Percentiles rank a stretch among this genome's conserved stretches.
These are phyloP conservation scores for Leishmania major DNA, from an alignment of 208 protist genomes.

Conservation along the genomic window DNA sequence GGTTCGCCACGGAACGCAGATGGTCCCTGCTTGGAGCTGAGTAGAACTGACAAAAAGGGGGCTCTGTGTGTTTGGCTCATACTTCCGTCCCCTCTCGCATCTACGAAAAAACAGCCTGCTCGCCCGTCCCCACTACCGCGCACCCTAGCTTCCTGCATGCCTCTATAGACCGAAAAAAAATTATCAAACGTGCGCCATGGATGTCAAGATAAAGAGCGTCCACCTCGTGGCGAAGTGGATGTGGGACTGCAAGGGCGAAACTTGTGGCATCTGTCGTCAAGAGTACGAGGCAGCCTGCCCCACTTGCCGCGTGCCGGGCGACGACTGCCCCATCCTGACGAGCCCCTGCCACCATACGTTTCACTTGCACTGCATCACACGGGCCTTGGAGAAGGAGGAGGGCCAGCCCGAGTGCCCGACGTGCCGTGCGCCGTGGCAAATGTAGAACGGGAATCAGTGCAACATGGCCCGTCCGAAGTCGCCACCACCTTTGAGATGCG, in stretches of 20 bases:
- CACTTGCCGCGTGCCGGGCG: constrained; percentile 80
- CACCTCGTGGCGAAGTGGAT: constrained; percentile 87
- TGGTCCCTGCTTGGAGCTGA: background rate
- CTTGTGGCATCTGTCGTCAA: constrained; percentile 88
- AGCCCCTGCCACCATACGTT: constrained; percentile 98
- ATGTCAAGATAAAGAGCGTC: constrained; percentile 75
- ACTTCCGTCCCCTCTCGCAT: background rate
- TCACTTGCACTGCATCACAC: constrained; percentile 99
- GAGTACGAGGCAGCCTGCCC: constrained; percentile 88
- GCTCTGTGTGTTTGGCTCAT: background rate
- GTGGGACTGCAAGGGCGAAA: constrained; percentile 88
- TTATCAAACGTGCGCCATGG: constrained; percentile 40
- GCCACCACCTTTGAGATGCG: background rate
- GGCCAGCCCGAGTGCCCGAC: constrained; percentile 74
- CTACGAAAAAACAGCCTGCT: background rate
- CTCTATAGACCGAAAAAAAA: background rate
- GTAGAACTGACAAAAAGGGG: background rate
- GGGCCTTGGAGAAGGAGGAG: constrained; percentile 80
- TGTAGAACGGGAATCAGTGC: constrained; percentile 21
- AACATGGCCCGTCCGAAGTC: background rate
- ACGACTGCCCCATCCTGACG: constrained; percentile 97
- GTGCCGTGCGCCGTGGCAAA: constrained; percentile 84
- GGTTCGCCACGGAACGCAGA: background rate
- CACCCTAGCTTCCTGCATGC: background rate
- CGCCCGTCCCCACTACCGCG: background rate